Conservation (phyloP, 495 filamentous ascomycete genomes). For the Penicillium odoratum region DNA sequence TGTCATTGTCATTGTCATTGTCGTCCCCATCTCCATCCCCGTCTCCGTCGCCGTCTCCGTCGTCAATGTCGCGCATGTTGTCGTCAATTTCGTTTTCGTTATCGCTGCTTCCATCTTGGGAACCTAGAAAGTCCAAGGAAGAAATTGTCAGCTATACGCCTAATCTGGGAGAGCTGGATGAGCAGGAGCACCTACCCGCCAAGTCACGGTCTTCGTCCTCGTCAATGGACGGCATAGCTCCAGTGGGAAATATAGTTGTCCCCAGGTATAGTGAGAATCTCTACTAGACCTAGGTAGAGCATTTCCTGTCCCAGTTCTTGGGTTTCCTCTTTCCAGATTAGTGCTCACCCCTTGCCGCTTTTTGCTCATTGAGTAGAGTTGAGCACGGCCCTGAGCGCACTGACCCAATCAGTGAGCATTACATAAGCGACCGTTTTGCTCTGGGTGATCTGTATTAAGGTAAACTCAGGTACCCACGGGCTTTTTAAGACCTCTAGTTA, state of each 20-base stretch:
- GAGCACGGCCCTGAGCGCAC: too few species aligned
- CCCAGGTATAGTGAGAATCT: background rate
- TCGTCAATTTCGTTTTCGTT: constrained; percentile 74
- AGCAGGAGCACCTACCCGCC: constrained; percentile 39
- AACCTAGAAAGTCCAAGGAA: constrained; percentile 32
- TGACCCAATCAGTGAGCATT: too few species aligned
- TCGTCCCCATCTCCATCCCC: background rate
- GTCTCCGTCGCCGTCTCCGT: constrained; percentile 33
- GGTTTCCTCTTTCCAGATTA: too few species aligned
- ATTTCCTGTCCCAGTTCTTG: too few species aligned
- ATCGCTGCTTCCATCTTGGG: constrained; percentile 66
- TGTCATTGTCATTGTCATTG: constrained; percentile 46
- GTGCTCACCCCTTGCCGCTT: too few species aligned
- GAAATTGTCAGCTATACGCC: constrained; percentile 13
- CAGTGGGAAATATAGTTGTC: background rate
- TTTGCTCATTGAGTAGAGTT: too few species aligned
- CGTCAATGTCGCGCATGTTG: constrained; percentile 63
- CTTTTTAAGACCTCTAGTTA: too few species aligned
- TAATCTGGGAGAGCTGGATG: background rate
- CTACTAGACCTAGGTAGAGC: background rate
- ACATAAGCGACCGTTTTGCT: too few species aligned
- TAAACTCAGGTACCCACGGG: too few species aligned
- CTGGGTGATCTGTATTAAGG: too few species aligned
- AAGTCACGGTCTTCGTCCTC: constrained; percentile 59
- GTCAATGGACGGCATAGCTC: constrained; percentile 33